Evolutionary conservation across 2,329 filamentous ascomycete species (phyloP).

Genomic region (Lasiodiplodia sp.): DNA sequence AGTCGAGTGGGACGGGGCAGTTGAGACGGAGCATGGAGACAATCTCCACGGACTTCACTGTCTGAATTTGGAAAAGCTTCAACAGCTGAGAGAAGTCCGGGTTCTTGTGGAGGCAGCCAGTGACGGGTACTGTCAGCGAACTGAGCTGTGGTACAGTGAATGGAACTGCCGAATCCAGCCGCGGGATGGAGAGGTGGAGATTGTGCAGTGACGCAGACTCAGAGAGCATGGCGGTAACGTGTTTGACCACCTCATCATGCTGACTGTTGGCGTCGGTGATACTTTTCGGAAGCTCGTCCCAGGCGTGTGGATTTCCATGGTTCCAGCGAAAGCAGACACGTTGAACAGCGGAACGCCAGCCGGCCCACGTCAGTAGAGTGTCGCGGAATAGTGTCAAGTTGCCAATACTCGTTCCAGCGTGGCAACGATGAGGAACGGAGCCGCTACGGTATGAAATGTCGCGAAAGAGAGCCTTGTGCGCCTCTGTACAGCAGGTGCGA

Average conservation of each 20-base stretch:
- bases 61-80: conserved; percentile 7
- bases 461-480: conserved; percentile 1
- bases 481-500: not conserved
- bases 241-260: not conserved
- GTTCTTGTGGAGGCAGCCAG: not conserved
- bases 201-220: not conserved
- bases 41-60: not conserved
- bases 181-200: conserved; percentile 10
- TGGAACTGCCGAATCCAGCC: not conserved
- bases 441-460: not conserved
- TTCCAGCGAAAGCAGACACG: conserved; percentile 2
- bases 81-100: not conserved
- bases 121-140: conserved; percentile 7
- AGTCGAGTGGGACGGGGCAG: not conserved
- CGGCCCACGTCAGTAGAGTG: not conserved
- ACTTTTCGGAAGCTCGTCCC: not conserved
- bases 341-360: conserved; percentile 1
- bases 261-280: not conserved
- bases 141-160: not conserved
- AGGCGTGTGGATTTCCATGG: not conserved
- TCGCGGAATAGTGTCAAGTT: not conserved
- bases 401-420: not conserved
- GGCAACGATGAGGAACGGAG: not conserved
- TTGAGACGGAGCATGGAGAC: not conserved
- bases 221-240: not conserved